Evolutionary conservation across 805 yeast species (phyloP), one percentile per base, ranked within the genome.

Genomic region (Kluyveromyces nonfermentans): DNA sequence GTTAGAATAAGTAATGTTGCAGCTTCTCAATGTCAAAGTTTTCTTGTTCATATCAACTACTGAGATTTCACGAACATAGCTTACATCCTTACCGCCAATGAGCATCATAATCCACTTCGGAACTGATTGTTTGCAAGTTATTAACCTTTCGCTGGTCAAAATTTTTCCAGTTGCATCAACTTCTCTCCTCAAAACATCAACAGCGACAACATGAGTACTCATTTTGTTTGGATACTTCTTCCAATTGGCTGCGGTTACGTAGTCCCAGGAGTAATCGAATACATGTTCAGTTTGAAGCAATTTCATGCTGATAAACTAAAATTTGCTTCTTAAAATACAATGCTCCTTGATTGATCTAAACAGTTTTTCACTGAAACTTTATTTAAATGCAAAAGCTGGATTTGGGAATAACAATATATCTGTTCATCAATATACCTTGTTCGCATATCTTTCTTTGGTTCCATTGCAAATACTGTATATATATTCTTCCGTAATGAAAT

Each of bases 201-300:
- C 97, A 1, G 93, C 93, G 22, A 86, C 82, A 8, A 90, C 98
- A 63, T 90, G 98, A 0, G 95, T 76, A 7, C 96, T 80, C 46
- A 82, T 72, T 54, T 88, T 95, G 60, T 93, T 90, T n/a, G 98
- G 98, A 65, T 90, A 90, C 54, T 90, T 90, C 51, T 77, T 79
- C 98, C 98, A 90, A 64, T 89, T 88, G 41, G 97, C 97, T 1
- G 95, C 88, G 0, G 96, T 83, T 20, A 90, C 95, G 54, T 84
- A 87, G 20, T 84, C 95, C 97, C 97, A 90, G 0, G 94, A 77
- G 58, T 93, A 89, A 44, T 78, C 69, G 62, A 87, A 90, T 35
- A 65, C 69, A 60, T 84, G 90, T 16, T 71, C 64, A 33, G 84
- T 74, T 35, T 77, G 77, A 60, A 87, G 89, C 38, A 90, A 70